Evolutionary conservation across 108 stramenopile genomes (phyloP).

Genomic region (Cylindrotheca fusiformis): DNA sequence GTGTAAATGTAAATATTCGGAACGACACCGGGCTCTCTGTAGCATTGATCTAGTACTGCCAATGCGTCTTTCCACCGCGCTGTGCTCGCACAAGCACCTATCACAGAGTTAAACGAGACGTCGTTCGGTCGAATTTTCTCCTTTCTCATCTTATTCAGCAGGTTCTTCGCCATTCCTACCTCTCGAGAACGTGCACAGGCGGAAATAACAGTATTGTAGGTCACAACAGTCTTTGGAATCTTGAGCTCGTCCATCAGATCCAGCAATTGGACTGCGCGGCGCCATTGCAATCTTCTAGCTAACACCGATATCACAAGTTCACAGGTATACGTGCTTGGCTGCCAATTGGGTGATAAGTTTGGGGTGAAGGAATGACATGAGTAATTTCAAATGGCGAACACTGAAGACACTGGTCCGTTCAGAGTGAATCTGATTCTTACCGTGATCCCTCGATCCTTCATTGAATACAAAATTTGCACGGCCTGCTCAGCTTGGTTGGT

Average conservation of each 20-base stretch:
- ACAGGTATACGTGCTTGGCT: slow-evolving; percentile 45
- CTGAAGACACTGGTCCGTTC: too few species aligned
- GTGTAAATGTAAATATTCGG: slow-evolving; percentile 83
- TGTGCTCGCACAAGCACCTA: slow-evolving; percentile 58
- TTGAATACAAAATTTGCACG: slow-evolving; percentile 17
- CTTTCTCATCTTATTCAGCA: slow-evolving; percentile 51
- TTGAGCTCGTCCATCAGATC: slow-evolving; percentile 51
- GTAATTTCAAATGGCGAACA: too few species aligned
- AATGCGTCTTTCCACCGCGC: slow-evolving; percentile 67
- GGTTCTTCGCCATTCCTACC: slow-evolving; percentile 43
- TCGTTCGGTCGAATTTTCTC: slow-evolving; percentile 48
- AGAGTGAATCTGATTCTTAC: not conserved
- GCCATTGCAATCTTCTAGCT: slow-evolving; percentile 48
- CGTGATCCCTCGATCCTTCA: slow-evolving; percentile 16
- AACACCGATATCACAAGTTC: slow-evolving; percentile 55
- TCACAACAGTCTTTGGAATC: slow-evolving; percentile 34
- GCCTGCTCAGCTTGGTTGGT: slow-evolving; percentile 35
- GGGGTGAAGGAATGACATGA: too few species aligned
- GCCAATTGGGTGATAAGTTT: not conserved
- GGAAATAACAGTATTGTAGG: slow-evolving; percentile 59
- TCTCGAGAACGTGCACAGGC: slow-evolving; percentile 49
- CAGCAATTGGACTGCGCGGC: slow-evolving; percentile 51
- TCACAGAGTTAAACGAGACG: slow-evolving; percentile 63
- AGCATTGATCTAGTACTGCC: slow-evolving; percentile 58
- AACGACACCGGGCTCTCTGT: slow-evolving; percentile 53